Evolutionary conservation across 225 moss, liverwort and hornwort species (phyloP).

Genomic region (Marchantia paleacea): DNA sequence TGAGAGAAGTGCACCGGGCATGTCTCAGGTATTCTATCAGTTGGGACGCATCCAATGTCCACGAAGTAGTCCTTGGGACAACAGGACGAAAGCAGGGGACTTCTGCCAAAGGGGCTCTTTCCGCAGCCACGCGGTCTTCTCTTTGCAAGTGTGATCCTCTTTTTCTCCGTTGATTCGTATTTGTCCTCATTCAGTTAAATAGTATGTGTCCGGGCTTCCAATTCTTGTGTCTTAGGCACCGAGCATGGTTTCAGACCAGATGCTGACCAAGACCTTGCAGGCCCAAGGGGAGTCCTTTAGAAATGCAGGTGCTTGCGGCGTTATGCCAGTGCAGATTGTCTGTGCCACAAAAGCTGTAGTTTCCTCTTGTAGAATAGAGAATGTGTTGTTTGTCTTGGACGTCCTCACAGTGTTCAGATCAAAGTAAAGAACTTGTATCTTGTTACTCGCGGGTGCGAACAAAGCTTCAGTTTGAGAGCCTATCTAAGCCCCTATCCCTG

Average conservation of each 20-base stretch:
- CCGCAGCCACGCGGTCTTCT: constrained; percentile 69
- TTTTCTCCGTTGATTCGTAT: neutral
- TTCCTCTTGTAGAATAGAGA: no score
- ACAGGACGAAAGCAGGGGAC: constrained; percentile 92
- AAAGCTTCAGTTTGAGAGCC: no score
- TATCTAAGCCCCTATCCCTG: no score
- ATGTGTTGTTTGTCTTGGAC: no score
- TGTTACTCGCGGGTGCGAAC: no score
- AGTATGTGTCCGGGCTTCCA: no score
- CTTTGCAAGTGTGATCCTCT: constrained; percentile 68
- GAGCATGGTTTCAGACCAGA: no score
- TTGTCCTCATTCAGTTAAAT: neutral
- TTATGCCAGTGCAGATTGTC: no score
- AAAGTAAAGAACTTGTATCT: no score
- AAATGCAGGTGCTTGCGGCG: neutral
- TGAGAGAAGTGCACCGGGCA: neutral
- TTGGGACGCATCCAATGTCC: constrained; percentile 71
- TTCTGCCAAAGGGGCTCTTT: constrained; percentile 79
- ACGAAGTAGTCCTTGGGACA: constrained; percentile 90
- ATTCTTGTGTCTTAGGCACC: no score
- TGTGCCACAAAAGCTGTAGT: no score
- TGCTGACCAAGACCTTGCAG: neutral
- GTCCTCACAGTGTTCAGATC: no score
- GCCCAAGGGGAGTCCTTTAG: neutral
- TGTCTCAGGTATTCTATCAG: constrained; percentile 70